Evolutionary conservation across 2,329 filamentous ascomycete species (phyloP), one percentile per base, ranked within the genome.

Genomic region (Akanthomyces muscarius): DNA sequence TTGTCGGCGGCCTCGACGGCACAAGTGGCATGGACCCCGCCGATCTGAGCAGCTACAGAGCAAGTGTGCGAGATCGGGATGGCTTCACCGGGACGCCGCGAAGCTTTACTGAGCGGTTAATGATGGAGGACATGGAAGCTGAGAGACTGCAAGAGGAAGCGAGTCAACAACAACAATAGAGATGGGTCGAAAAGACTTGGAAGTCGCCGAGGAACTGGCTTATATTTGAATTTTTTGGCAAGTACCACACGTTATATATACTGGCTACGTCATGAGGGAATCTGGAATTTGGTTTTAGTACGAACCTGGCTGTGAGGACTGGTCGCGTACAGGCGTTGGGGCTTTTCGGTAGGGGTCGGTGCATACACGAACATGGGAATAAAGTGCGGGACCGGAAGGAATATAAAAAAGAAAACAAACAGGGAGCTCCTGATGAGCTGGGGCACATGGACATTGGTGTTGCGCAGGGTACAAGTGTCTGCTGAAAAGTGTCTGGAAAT

Each of bases 1-100:
- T 84, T 69, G 80, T 85, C 10, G 83, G 82, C 1, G 82, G 82
- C 51, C 70, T 85, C 16, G 80, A 83, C 65, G 81, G 80, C n/a
- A 75, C 77, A 63, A 81, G 76, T 61, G 80, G 80, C 13, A 75
- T 82, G 64, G 81, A 82, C 61, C 78, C 81, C 52, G 75, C 70
- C 47, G 76, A 78, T 57, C 69, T 78, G 48, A 78, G 71, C 59
- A 80, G 78, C 65, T 81, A 79, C 65, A 77, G 76, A 28, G 76
- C 73, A 36, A 77, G 75, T 47, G 67, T 79, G 38, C 33, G 33
- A 36, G 33, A 75, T 76, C 74, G 75, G 30, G 65, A 72, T n/a
- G 73, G 71, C 44, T 79, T 79, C 63, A 74, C 71, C 23, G 78
- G 78, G 42, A 78, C 77, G 28, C 78, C 81, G 25, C 76, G 74